Evolutionary conservation across 2,329 filamentous ascomycete genomes (phyloP).

Genomic region (Acrocalymma vagum): DNA sequence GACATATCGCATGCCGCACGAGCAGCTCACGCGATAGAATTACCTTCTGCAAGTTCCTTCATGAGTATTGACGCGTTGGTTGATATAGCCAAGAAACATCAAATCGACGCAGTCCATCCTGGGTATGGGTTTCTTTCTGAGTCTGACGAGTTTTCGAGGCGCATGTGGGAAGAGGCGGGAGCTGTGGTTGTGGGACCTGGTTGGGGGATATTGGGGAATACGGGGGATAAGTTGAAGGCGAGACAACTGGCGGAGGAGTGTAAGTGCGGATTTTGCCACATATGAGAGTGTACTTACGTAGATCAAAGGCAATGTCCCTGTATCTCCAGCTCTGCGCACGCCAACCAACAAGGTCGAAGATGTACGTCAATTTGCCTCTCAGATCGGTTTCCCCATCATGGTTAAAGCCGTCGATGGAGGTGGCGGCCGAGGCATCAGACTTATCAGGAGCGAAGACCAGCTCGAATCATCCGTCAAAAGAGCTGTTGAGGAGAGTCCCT

Average conservation of each 20-base stretch:
- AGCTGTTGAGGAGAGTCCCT: slow-evolving; percentile 67
- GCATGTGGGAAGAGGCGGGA: slow-evolving; percentile 59
- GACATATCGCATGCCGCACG: slow-evolving; percentile 64
- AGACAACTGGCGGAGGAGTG: slow-evolving; percentile 61
- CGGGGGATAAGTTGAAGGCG: slow-evolving; percentile 65
- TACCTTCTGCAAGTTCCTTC: slow-evolving; percentile 62
- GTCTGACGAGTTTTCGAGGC: slow-evolving; percentile 58
- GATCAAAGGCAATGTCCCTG: slow-evolving; percentile 54
- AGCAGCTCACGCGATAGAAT: slow-evolving; percentile 59
- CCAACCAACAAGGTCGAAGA: slow-evolving; percentile 55
- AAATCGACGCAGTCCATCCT: slow-evolving; percentile 65
- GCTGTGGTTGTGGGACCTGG: slow-evolving; percentile 64
- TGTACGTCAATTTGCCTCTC: slow-evolving; percentile 66
- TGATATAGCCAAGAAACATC: slow-evolving; percentile 56
- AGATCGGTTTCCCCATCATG: slow-evolving; percentile 64
- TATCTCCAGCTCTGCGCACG: slow-evolving; percentile 57
- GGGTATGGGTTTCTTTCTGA: slow-evolving; percentile 72
- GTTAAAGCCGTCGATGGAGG: slow-evolving; percentile 72
- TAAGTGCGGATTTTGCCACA: slow-evolving; percentile 16
- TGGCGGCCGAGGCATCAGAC: slow-evolving; percentile 67
- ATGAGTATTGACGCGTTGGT: slow-evolving; percentile 61
- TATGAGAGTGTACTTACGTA: background rate
- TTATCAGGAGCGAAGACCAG: slow-evolving; percentile 56
- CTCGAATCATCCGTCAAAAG: slow-evolving; percentile 58
- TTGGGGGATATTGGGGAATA: slow-evolving; percentile 64